These are phyloP conservation scores for Waltiozyma sp. DNA, from an alignment of 1,139 yeast species.

Conservation along the genomic window DNA sequence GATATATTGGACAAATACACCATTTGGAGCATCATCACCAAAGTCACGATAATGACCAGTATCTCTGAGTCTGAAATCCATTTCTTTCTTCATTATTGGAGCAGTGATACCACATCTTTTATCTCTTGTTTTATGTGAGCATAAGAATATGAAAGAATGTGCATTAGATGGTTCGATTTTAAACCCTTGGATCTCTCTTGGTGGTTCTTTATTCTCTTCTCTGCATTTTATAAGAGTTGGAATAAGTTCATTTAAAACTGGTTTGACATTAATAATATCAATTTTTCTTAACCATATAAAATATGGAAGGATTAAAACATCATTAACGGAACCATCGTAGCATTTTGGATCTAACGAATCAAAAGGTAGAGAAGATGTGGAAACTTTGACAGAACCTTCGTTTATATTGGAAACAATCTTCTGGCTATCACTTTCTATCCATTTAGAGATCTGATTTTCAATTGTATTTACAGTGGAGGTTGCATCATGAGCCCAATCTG, in stretches of 20 bases:
- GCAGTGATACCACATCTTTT: slow-evolving; percentile 92
- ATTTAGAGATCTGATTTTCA: slow-evolving; percentile 35
- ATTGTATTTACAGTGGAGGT: slow-evolving; percentile 41
- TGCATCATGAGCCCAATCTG: slow-evolving; percentile 81
- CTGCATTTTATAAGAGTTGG: slow-evolving; percentile 24
- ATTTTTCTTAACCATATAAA: slow-evolving; percentile 62
- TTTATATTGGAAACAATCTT: slow-evolving; percentile 18
- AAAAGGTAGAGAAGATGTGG: slow-evolving; percentile 39
- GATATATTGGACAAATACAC: slow-evolving; percentile 56
- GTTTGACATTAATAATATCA: slow-evolving; percentile 30
- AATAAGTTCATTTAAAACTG: slow-evolving; percentile 36
- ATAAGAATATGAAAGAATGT: slow-evolving; percentile 55
- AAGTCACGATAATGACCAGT: slow-evolving; percentile 61
- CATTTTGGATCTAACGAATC: slow-evolving; percentile 33
- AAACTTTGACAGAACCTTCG: slow-evolving; percentile 32
- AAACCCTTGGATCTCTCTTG: slow-evolving; percentile 14
- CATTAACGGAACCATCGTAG: slow-evolving; percentile 34
- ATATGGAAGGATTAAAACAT: slow-evolving; percentile 62
- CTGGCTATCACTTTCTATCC: slow-evolving; percentile 28
- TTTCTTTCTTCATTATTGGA: slow-evolving; percentile 75
- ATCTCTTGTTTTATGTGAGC: slow-evolving; percentile 87
- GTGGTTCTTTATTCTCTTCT: slow-evolving; percentile 14
- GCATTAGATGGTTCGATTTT: slow-evolving; percentile 29
- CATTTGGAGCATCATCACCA: slow-evolving; percentile 63
- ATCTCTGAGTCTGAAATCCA: slow-evolving; percentile 64